Base-by-base conservation (phyloP, 257 asterid genomes). In the Paraleonurus japonicus region DNA sequence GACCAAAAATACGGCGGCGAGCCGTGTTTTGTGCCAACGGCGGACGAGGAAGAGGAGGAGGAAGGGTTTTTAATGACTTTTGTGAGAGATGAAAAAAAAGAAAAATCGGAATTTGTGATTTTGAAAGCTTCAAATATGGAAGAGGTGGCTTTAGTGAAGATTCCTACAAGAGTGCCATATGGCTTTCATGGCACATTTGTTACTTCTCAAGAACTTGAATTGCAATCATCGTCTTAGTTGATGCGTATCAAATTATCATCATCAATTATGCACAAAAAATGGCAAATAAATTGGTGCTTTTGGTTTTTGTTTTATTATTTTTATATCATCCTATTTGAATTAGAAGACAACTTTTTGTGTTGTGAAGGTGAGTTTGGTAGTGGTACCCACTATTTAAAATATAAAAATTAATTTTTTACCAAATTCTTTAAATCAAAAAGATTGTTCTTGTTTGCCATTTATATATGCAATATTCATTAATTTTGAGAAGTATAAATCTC, bases 181-280 rank as follows among this genome's bases (percentile, higher is more conserved):
- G 95, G 95, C n/a, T 85, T 88, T 68, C 95, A 85, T 79, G 91
- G 91, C 63, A 84, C 91, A 24, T 88, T 88, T 27, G 80, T 88
- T 73, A 82, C 66, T 72, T 65, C 78, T 61, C 67, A 83, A 77
- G 89, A 85, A 30, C 55, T 85, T 41, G 35, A 66, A 5, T 73
- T 67, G 11, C 90, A 82, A 64, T 20, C 59, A 7, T 41, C 50
- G 16, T 41, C 4, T 41, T 41, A 12, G 16, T 4, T 32, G 9
- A 2, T 39, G 45, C 9, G 13, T 37, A 37, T 37, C 45, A 37
- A 37, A 37, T 37, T 10, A 37, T 37, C 45, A 8, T 2, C 9
- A 8, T 0, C 1, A 35, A 30, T 30, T 30, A 30, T 30, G 43
- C 12, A 35, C 43, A 35, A 1, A 37, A 37, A 37, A 1, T 37